These are phyloP conservation scores for Austropuccinia psidii DNA, from an alignment of 1,284 basidiomycete species.

Conservation along the genomic window DNA sequence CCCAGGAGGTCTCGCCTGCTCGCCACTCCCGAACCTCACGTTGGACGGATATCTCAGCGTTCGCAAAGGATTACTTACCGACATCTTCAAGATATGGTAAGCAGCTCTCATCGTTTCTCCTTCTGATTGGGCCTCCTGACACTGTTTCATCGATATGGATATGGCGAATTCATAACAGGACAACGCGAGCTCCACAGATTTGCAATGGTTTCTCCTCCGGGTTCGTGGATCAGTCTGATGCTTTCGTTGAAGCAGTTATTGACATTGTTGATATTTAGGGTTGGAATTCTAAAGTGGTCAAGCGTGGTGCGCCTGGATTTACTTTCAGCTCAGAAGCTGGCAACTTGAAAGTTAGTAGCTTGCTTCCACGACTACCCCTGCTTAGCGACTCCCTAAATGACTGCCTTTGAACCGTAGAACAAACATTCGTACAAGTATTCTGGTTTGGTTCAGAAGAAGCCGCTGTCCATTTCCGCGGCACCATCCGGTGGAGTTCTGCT, in stretches of 20 bases:
- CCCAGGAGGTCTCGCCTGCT: not conserved
- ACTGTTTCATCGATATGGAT: too few species aligned
- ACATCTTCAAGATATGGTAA: too few species aligned
- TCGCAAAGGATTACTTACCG: too few species aligned
- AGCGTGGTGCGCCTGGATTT: slow-evolving; percentile 50
- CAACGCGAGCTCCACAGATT: slow-evolving; percentile 57
- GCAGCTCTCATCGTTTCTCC: too few species aligned
- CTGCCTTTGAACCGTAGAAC: slow-evolving; percentile 52
- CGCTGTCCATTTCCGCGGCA: slow-evolving; percentile 1
- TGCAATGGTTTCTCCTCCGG: slow-evolving; percentile 83
- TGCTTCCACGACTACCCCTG: slow-evolving; percentile 54
- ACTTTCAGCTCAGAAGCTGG: slow-evolving; percentile 54
- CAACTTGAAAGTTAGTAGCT: slow-evolving; percentile 46
- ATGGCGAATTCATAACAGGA: slow-evolving; percentile 3
- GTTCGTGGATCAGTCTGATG: slow-evolving; percentile 52
- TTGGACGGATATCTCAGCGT: not conserved
- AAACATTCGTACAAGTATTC: slow-evolving; percentile 82
- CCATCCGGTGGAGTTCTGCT: slow-evolving; percentile 25
- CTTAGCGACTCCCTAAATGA: slow-evolving; percentile 43
- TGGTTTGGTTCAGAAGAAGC: slow-evolving; percentile 71
- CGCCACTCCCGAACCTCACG: not conserved
- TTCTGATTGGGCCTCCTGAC: too few species aligned
- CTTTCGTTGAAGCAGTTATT: not conserved
- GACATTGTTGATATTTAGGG: slow-evolving; percentile 52
- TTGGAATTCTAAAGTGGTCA: slow-evolving; percentile 74